A percentile compares a stretch with the other conserved stretches of the same genome.
Conservation (phyloP, 306 rosid species). For the Medicago lupulina region DNA sequence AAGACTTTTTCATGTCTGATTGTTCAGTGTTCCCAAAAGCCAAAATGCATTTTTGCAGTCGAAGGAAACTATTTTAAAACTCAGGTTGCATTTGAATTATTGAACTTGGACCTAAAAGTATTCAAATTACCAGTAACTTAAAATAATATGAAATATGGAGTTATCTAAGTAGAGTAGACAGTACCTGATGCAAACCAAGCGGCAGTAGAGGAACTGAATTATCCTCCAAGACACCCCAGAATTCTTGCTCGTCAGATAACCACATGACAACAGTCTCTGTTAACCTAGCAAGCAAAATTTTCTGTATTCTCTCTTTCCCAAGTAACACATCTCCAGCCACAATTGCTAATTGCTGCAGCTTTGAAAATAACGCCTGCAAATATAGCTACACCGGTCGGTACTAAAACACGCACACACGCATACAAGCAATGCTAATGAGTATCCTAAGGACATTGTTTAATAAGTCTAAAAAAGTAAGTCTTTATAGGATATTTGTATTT, state of each 20-base stretch:
- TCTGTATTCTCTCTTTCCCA: slow-evolving; percentile 92
- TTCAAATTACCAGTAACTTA: slow-evolving; percentile 13
- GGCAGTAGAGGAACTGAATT: slow-evolving; percentile 73
- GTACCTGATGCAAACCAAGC: slow-evolving; percentile 88
- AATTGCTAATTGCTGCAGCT: slow-evolving; percentile 87
- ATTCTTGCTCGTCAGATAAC: slow-evolving; percentile 96
- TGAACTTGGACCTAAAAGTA: slow-evolving; percentile 23
- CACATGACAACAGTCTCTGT: slow-evolving; percentile 98
- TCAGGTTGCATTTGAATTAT: slow-evolving; percentile 14
- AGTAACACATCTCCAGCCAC: slow-evolving; percentile 95
- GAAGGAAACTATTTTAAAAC: slow-evolving; percentile 9
- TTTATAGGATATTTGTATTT: no score
- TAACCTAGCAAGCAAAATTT: slow-evolving; percentile 91
- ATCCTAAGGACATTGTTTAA: no score
- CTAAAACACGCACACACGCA: background rate
- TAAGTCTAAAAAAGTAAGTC: no score
- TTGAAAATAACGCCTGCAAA: slow-evolving; percentile 89
- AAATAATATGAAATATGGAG: slow-evolving; percentile 19
- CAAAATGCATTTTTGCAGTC: slow-evolving; percentile 16
- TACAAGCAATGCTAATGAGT: no score
- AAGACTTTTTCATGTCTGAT: slow-evolving; percentile 22
- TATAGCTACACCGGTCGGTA: slow-evolving; percentile 40
- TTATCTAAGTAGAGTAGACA: slow-evolving; percentile 38
- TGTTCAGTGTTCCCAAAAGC: slow-evolving; percentile 26
- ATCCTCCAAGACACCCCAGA: slow-evolving; percentile 89